phyloP scores from a whole-genome alignment of 305 asterid genomes.

The Nicotiana rustica region DNA sequence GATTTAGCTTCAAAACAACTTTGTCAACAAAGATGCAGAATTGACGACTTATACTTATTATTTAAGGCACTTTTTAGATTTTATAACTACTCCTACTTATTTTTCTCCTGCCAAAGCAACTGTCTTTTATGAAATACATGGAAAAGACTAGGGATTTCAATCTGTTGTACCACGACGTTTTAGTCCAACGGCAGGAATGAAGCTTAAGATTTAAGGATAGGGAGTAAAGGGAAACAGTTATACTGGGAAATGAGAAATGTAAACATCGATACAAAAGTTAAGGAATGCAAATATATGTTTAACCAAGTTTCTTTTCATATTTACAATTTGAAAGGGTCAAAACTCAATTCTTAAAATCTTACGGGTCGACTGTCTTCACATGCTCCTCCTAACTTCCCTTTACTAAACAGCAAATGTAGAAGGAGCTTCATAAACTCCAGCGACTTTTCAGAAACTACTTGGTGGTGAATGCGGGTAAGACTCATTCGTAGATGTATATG shows the following conservation, averaged over 20 bases:
- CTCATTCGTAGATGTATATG: background rate
- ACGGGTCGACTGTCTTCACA: background rate
- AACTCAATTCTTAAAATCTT: background rate
- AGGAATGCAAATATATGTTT: background rate
- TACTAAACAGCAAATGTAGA: background rate
- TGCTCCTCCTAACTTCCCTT: constrained; percentile 7
- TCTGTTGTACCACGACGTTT: background rate
- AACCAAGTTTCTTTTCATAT: constrained; percentile 8
- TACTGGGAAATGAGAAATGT: background rate
- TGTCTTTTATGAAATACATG: background rate
- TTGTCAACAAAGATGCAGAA: background rate
- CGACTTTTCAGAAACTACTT: background rate
- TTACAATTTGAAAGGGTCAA: background rate
- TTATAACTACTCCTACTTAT: background rate
- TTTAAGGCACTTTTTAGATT: background rate
- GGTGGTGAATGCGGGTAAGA: background rate
- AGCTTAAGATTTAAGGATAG: background rate
- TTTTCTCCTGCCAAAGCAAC: constrained; percentile 19
- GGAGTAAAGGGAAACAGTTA: background rate
- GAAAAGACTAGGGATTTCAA: background rate
- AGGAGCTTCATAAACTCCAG: constrained; percentile 20
- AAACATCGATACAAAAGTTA: background rate
- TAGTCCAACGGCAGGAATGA: background rate
- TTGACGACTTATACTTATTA: background rate
- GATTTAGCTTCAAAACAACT: background rate